These are phyloP conservation scores for Camellia oleifera DNA, from an alignment of 179 eudicot species.

Conservation along the genomic window DNA sequence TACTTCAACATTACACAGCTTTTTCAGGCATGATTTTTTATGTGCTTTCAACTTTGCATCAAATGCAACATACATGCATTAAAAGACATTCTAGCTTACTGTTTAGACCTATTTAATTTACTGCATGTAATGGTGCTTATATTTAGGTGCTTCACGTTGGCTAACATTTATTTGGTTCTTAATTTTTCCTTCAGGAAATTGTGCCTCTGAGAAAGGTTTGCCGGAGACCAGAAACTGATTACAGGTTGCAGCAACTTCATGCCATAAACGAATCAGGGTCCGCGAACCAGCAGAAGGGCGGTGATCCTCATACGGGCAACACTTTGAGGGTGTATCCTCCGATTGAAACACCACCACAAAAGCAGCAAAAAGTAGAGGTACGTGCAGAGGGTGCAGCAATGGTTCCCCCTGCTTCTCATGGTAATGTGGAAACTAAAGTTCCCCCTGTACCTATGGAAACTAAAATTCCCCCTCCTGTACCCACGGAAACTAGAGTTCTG, in stretches of 20 bases:
- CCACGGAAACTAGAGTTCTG: neutral
- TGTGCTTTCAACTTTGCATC: neutral
- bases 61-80: neutral
- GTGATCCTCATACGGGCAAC: slow-evolving; percentile 34
- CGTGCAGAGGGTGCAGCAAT: no score
- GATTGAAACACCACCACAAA: slow-evolving; percentile 22
- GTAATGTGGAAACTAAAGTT: neutral
- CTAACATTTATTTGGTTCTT: neutral
- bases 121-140: neutral
- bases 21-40: neutral
- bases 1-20: neutral
- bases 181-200: slow-evolving; percentile 50
- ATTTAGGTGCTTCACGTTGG: neutral
- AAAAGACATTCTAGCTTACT: neutral
- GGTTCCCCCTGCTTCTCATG: slow-evolving; percentile 9
- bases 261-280: slow-evolving; percentile 44
- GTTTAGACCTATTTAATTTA: neutral
- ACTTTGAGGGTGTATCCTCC: slow-evolving; percentile 33
- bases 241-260: slow-evolving; percentile 75
- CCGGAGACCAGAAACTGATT: slow-evolving; percentile 89
- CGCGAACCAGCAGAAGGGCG: slow-evolving; percentile 40
- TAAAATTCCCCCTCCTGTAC: neutral
- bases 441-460: neutral
- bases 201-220: slow-evolving; percentile 82
- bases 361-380: slow-evolving; percentile 28